phyloP scores from a whole-genome alignment of 805 yeast species.

The Saturnispora gosingensis region DNA sequence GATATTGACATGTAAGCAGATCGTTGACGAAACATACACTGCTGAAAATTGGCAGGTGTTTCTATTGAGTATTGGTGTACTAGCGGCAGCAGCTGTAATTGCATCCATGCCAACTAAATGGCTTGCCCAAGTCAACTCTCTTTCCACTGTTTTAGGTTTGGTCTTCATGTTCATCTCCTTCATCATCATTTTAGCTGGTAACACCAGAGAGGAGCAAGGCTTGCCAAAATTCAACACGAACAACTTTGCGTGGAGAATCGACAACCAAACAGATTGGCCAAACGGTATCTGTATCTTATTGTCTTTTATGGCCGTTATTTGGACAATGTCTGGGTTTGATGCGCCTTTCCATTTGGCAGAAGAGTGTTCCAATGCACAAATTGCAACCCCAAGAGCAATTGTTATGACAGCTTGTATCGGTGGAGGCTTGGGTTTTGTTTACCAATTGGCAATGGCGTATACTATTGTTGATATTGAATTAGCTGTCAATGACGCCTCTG shows the following conservation, averaged over 20 bases:
- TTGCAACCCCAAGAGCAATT: conserved; percentile 61
- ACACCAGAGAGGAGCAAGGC: conserved; percentile 30
- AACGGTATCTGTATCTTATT: conserved; percentile 48
- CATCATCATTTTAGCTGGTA: conserved; percentile 44
- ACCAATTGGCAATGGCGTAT: conserved; percentile 53
- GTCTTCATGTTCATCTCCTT: conserved; percentile 42
- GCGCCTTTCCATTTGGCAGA: conserved; percentile 71
- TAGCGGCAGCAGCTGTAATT: conserved; percentile 37
- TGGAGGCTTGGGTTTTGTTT: conserved; percentile 46
- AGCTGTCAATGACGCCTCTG: conserved; percentile 39
- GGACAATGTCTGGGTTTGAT: conserved; percentile 72
- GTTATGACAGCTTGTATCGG: conserved; percentile 48
- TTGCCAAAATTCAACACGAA: conserved; percentile 41
- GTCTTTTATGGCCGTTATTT: conserved; percentile 52
- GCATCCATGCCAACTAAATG: conserved; percentile 46
- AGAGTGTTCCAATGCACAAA: conserved; percentile 55
- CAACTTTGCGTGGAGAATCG: conserved; percentile 43
- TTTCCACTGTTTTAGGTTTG: conserved; percentile 42
- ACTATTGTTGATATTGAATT: conserved; percentile 43
- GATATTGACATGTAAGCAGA: conserved; percentile 42
- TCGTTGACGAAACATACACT: conserved; percentile 31
- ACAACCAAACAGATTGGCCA: conserved; percentile 56
- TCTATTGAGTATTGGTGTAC: conserved; percentile 44
- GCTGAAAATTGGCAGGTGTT: conserved; percentile 42
- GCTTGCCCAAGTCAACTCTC: conserved; percentile 42